Evolutionary conservation across 75 land plant species (phyloP).

Genomic region (Cryptomeria japonica): DNA sequence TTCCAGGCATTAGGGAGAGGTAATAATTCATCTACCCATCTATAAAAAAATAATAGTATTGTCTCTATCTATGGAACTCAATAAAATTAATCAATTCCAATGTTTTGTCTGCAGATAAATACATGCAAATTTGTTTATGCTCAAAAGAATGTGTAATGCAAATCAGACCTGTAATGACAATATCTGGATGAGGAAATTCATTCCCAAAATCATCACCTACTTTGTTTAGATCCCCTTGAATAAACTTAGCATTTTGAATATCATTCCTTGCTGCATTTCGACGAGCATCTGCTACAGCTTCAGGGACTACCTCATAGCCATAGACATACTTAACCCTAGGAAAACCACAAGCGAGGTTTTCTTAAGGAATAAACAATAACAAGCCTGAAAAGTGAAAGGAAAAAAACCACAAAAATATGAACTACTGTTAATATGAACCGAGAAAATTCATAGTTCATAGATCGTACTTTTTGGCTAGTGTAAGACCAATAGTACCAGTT

Average conservation of each 20-base stretch:
- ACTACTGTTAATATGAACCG: not conserved
- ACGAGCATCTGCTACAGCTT: constrained; percentile 84
- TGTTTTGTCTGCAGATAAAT: not conserved
- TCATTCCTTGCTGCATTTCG: constrained; percentile 81
- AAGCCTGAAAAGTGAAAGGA: not conserved
- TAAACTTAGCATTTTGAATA: constrained; percentile 87
- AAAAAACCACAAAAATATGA: not conserved
- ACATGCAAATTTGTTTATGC: not conserved
- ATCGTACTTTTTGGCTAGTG: constrained; percentile 77
- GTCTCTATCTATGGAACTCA: not conserved
- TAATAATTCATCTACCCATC: not conserved
- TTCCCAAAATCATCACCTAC: constrained; percentile 71
- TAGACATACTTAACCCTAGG: constrained; percentile 89
- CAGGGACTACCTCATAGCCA: constrained; percentile 91
- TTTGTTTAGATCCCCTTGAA: constrained; percentile 94
- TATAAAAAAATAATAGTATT: not conserved
- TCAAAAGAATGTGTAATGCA: not conserved
- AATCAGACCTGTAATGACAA: constrained; percentile 80
- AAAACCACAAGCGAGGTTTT: not conserved
- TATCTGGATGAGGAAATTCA: constrained; percentile 78
- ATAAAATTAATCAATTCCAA: not conserved
- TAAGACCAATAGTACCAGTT: constrained; percentile 93
- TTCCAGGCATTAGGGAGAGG: not conserved
- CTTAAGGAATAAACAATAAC: not conserved
- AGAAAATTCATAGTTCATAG: not conserved